Base-by-base conservation (phyloP, 345 rosid species). In the Pistacia integerrima region DNA sequence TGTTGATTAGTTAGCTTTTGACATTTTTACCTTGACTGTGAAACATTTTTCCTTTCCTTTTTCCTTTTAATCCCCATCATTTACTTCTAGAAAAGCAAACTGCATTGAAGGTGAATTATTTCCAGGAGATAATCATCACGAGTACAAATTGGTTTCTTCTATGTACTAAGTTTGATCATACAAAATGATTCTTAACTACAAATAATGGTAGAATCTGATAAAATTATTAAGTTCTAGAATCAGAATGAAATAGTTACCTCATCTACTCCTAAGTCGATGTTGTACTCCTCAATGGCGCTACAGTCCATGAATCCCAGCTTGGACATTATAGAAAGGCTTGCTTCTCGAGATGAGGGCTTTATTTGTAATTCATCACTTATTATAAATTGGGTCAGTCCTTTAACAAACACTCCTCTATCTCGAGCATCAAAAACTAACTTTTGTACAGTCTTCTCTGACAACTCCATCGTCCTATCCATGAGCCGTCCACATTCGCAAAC, bases 331-430 rank as follows among this genome's bases (percentile, higher is more conserved):
- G 38, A 11, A 46, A 65, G 5, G 72, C 60, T 70, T 52, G 72
- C 74, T 17, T 41, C 64, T 13, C 13, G 36, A 60, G 79, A 61
- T n/a, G 63, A 17, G 9, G 80, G 78, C 25, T 68, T 64, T 51
- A 64, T 69, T 59, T 52, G 22, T 41, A 82, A 60, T 59, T 74
- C 75, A 3, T 83, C 80, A 22, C 46, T 71, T 4, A 74, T 49
- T 1, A 75, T 11, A 22, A 76, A n/a, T 49, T 3, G 41, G 1
- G 62, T 4, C 35, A 67, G 58, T 51, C 66, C 77, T 66, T 76
- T 67, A 20, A 71, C 77, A 71, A 80, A 83, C 20, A 80, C 69
- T 3, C 79, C 79, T 9, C 22, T 38, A 55, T 41, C 28, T 30
- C 3, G 33, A 30, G 33, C 33, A 30, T 30, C 33, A 30, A 30